phyloP scores from a whole-genome alignment of 257 asterid genomes.

The Anisodus acutangulus region DNA sequence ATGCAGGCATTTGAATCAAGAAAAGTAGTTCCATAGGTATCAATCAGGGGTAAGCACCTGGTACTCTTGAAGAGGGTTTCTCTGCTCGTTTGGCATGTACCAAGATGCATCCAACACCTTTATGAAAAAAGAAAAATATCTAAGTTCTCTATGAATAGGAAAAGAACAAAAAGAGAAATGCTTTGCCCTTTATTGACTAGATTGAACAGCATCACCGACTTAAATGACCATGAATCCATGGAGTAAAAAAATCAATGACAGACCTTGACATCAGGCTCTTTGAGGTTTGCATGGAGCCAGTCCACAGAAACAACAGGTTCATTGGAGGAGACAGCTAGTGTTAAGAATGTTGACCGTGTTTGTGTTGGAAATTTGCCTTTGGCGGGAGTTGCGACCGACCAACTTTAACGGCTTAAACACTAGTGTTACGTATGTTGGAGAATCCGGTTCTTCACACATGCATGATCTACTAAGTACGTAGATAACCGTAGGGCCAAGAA shows the following conservation, averaged over 20 bases:
- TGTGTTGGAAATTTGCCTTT: too few species aligned
- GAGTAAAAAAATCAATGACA: not conserved
- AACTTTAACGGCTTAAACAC: too few species aligned
- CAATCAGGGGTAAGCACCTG: constrained; percentile 56
- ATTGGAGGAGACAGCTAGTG: constrained; percentile 48
- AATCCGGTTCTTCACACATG: too few species aligned
- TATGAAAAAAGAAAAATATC: constrained; percentile 21
- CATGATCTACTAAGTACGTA: too few species aligned
- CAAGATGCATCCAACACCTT: constrained; percentile 98
- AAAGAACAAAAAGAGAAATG: not conserved
- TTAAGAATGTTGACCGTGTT: constrained; percentile 61
- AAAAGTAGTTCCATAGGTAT: constrained; percentile 8
- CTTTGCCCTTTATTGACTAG: not conserved
- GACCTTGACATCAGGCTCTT: constrained; percentile 84
- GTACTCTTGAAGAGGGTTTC: constrained; percentile 96
- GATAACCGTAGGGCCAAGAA: too few species aligned
- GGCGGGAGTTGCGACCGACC: too few species aligned
- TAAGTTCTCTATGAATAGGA: not conserved
- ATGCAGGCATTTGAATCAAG: constrained; percentile 8
- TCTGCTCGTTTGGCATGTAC: constrained; percentile 99
- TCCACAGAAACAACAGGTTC: constrained; percentile 96
- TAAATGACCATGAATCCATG: not conserved
- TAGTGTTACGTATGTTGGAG: too few species aligned
- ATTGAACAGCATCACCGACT: not conserved
- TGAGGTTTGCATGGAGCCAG: constrained; percentile 90